These are phyloP conservation scores for Macadamia tetraphylla DNA, from an alignment of 164 flowering plant species.

Conservation along the genomic window DNA sequence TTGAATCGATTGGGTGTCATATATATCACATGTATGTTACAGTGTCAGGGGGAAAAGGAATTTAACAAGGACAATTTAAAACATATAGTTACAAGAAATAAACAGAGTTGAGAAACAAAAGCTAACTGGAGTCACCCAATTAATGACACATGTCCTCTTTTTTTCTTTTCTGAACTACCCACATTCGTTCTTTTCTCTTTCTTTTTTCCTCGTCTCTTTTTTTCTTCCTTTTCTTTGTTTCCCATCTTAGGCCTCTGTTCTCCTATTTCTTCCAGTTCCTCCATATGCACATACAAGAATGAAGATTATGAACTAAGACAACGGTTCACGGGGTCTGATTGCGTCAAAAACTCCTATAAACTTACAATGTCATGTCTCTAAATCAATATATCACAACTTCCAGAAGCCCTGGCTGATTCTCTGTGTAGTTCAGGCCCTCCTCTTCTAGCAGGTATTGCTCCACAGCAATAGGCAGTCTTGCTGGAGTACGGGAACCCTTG, in stretches of 20 bases:
- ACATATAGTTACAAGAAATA: not conserved
- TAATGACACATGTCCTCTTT: constrained; percentile 1
- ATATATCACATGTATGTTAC: not conserved
- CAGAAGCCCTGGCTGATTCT: constrained; percentile 93
- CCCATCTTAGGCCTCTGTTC: constrained; percentile 6
- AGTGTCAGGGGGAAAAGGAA: not conserved
- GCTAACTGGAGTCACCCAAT: not conserved
- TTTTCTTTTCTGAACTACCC: not conserved
- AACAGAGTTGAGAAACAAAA: not conserved
- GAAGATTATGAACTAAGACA: constrained; percentile 14
- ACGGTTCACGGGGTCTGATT: constrained; percentile 12
- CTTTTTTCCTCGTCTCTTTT: not conserved
- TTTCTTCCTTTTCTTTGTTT: constrained; percentile 7
- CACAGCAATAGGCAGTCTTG: constrained; percentile 83
- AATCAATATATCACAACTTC: constrained; percentile 79
- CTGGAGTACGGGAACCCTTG: constrained; percentile 81
- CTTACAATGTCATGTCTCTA: constrained; percentile 19
- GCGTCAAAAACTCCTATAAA: constrained; percentile 30
- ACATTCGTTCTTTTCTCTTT: not conserved
- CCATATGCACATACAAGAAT: constrained; percentile 65
- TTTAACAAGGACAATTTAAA: not conserved
- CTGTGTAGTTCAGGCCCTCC: constrained; percentile 80
- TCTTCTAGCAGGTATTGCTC: constrained; percentile 83
- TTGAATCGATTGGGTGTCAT: not conserved
- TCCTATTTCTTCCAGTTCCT: constrained; percentile 9